Conservation (phyloP, 129 eudicot species). For the Mikania micrantha region DNA sequence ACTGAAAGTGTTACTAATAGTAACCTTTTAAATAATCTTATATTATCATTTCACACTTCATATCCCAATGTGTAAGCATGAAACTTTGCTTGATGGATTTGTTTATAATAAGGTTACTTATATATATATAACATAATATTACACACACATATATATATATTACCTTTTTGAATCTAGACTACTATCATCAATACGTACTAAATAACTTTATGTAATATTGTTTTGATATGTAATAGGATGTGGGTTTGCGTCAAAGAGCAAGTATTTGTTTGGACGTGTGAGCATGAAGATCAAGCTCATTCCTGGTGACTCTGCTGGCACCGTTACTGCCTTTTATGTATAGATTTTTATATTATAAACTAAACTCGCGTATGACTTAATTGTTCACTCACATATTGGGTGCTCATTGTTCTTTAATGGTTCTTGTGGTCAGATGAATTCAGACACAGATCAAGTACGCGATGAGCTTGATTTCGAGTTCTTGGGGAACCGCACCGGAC, state of each 20-base stretch:
- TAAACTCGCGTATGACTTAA: not conserved
- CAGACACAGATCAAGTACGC: conserved; percentile 52
- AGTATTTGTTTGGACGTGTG: conserved; percentile 67
- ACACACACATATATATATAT: not conserved
- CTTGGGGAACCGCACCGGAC: conserved; percentile 82
- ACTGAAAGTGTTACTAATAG: no score
- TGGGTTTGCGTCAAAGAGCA: conserved; percentile 62
- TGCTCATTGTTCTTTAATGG: not conserved
- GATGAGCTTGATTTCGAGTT: conserved; percentile 92
- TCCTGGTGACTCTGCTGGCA: conserved; percentile 92
- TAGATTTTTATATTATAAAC: not conserved
- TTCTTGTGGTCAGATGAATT: conserved; percentile 50
- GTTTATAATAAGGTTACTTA: no score
- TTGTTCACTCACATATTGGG: not conserved
- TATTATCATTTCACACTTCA: no score
- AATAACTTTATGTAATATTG: not conserved
- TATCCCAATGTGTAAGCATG: no score
- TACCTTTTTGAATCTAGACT: not conserved
- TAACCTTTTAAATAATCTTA: no score
- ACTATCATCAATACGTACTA: not conserved
- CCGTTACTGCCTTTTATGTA: conserved; percentile 89
- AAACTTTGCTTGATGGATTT: no score
- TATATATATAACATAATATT: no score
- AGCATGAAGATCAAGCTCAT: conserved; percentile 85
- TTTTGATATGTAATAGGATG: conserved; percentile 29